These are phyloP conservation scores for Cicer yamashitae DNA, from an alignment of 306 rosid genomes.

Conservation along the genomic window DNA sequence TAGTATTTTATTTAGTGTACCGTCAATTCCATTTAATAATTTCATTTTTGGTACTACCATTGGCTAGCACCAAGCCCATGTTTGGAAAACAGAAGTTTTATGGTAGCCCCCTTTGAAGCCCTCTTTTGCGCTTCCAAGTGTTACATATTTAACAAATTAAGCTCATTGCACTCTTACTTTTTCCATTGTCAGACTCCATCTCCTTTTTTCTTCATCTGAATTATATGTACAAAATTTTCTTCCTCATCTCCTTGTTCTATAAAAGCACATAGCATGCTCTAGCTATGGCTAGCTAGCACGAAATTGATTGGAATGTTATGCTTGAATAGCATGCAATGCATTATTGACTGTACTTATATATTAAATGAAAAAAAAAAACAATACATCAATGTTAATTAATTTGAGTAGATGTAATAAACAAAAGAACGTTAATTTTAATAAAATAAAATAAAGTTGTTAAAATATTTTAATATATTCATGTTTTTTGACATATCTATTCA, in stretches of 20 bases:
- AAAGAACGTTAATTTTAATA: too few species aligned
- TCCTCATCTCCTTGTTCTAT: constrained; percentile 17
- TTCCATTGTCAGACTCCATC: constrained; percentile 29
- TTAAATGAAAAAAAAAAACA: too few species aligned
- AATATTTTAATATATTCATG: too few species aligned
- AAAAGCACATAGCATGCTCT: constrained; percentile 11
- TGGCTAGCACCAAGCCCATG: not conserved
- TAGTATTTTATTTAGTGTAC: too few species aligned
- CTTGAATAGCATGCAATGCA: constrained; percentile 30
- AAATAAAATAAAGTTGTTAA: too few species aligned
- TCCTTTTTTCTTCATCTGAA: constrained; percentile 25
- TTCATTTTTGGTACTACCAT: not conserved
- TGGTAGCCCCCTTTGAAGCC: constrained; percentile 23
- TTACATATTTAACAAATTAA: constrained; percentile 19
- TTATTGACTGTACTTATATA: not conserved
- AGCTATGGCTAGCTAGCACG: constrained; percentile 11
- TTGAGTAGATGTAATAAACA: too few species aligned
- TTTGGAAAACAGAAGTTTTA: not conserved
- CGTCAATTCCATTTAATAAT: too few species aligned
- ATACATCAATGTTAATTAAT: too few species aligned
- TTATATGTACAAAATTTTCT: constrained; percentile 36
- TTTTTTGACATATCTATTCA: too few species aligned
- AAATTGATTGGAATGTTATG: constrained; percentile 14
- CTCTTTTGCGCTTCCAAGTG: constrained; percentile 17
- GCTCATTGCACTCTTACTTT: constrained; percentile 35